Percentiles rank a stretch among this genome's conserved stretches.
phyloP scores from a whole-genome alignment of 1,284 basidiomycete genomes.

The Sanghuangporus sanghuang region DNA sequence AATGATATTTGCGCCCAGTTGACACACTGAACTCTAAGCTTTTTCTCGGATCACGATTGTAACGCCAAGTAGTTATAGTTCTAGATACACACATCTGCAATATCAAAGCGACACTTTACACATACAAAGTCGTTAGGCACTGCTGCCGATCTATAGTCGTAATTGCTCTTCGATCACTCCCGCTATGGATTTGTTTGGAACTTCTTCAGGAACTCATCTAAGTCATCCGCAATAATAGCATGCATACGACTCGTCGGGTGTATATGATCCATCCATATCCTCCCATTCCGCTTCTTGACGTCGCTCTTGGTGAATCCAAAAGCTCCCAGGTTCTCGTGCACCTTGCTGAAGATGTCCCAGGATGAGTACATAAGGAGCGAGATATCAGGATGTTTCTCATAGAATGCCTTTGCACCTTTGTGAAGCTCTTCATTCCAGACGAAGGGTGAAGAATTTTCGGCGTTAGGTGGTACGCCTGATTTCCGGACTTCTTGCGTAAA shows the following conservation, averaged over 20 bases:
- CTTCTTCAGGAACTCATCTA: constrained; percentile 33
- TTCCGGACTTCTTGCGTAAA: not conserved
- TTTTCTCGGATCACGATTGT: no score
- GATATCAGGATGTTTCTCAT: constrained; percentile 33
- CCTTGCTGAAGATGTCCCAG: constrained; percentile 37
- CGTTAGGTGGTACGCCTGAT: not conserved
- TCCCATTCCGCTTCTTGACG: constrained; percentile 28
- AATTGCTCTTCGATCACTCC: not conserved
- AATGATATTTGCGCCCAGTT: no score
- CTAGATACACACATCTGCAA: no score
- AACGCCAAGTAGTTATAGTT: no score
- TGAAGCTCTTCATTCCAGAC: constrained; percentile 43
- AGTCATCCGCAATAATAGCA: constrained; percentile 33
- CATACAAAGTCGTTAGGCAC: no score
- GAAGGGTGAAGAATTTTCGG: constrained; percentile 20
- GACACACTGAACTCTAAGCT: no score
- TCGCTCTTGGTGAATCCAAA: constrained; percentile 37
- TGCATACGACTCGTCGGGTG: constrained; percentile 45
- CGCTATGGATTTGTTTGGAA: not conserved
- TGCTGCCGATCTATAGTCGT: not conserved
- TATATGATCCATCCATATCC: constrained; percentile 48
- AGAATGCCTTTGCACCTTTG: constrained; percentile 32
- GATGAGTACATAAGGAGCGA: constrained; percentile 48
- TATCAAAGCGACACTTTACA: no score
- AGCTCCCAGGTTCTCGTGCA: constrained; percentile 39